Percentiles rank a stretch among this genome's conserved stretches.
phyloP scores from a whole-genome alignment of 2,329 filamentous ascomycete species.

The Sclerotinia sclerotiorum region DNA sequence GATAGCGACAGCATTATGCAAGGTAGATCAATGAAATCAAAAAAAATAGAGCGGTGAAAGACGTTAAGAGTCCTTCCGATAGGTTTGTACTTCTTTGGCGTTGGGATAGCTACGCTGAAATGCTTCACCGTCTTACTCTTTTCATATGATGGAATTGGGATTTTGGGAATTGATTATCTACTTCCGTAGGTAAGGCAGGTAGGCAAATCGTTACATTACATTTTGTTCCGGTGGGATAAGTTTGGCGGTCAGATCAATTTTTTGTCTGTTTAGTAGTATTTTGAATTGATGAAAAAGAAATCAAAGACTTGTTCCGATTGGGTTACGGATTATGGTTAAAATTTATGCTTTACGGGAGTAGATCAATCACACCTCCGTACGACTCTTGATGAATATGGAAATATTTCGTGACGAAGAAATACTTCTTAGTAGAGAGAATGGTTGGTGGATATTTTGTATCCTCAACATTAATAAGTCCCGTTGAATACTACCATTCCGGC shows the following conservation, averaged over 20 bases:
- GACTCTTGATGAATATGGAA: background rate
- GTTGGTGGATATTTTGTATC: slow-evolving; percentile 7
- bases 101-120: background rate
- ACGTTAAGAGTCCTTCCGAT: slow-evolving; percentile 14
- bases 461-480: background rate
- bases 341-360: too few species aligned
- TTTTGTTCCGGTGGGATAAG: background rate
- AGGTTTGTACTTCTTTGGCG: slow-evolving; percentile 4
- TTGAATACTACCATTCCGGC: background rate
- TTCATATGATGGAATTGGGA: background rate
- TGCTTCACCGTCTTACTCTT: slow-evolving; percentile 17
- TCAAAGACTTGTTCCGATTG: background rate
- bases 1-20: slow-evolving; percentile 10
- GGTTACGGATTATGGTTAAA: background rate
- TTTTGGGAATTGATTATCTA: background rate
- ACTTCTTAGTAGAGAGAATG: background rate
- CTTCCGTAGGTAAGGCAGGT: too few species aligned
- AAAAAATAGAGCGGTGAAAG: slow-evolving; percentile 5
- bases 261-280: background rate
- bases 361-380: too few species aligned
- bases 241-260: slow-evolving; percentile 5
- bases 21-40: slow-evolving; percentile 7
- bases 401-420: background rate
- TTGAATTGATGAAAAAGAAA: background rate
- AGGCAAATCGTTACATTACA: background rate